phyloP scores from a whole-genome alignment of 768 basidiomycete species.

The Daedaleopsis sinensis region DNA sequence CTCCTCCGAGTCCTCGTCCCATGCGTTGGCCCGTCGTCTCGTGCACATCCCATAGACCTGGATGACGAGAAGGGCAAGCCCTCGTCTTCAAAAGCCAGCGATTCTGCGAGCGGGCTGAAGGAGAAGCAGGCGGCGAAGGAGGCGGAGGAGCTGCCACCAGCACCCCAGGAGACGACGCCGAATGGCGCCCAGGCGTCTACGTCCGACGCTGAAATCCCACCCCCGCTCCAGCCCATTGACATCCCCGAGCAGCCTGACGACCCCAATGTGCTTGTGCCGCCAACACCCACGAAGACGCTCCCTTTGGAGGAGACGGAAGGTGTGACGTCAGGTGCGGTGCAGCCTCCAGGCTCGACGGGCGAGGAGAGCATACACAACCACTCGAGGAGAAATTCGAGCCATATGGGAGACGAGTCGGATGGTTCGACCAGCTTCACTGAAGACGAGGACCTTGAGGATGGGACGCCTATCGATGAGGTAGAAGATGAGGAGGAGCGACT shows the following conservation, averaged over 20 bases:
- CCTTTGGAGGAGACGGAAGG: conserved; percentile 83
- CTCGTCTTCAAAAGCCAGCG: conserved; percentile 16
- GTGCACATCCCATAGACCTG: conserved; percentile 49
- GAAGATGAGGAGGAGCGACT: conserved; percentile 92
- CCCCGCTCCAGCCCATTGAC: conserved; percentile 29
- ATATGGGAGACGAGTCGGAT: conserved; percentile 55
- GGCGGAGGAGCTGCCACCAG: conserved; percentile 39
- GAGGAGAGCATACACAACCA: conserved; percentile 33
- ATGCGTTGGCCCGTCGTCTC: conserved; percentile 57
- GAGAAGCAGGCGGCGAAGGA: conserved; percentile 33
- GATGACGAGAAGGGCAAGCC: conserved; percentile 20
- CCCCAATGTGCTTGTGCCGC: conserved; percentile 45
- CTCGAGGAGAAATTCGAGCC: conserved; percentile 42
- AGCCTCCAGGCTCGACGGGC: conserved; percentile 84
- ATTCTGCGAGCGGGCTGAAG: conserved; percentile 23
- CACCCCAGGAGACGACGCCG: conserved; percentile 16
- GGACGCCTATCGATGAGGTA: conserved; percentile 52
- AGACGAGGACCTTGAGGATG: conserved; percentile 65
- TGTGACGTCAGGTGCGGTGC: conserved; percentile 89
- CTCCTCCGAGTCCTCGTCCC: conserved; percentile 66
- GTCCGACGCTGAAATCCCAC: conserved; percentile 18
- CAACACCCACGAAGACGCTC: conserved; percentile 50
- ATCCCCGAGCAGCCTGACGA: conserved; percentile 34
- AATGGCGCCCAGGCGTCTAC: conserved; percentile 16
- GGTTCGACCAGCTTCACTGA: conserved; percentile 59